Base-by-base conservation (phyloP, 2,329 filamentous ascomycete species). In the Zymoseptoria tritici region DNA sequence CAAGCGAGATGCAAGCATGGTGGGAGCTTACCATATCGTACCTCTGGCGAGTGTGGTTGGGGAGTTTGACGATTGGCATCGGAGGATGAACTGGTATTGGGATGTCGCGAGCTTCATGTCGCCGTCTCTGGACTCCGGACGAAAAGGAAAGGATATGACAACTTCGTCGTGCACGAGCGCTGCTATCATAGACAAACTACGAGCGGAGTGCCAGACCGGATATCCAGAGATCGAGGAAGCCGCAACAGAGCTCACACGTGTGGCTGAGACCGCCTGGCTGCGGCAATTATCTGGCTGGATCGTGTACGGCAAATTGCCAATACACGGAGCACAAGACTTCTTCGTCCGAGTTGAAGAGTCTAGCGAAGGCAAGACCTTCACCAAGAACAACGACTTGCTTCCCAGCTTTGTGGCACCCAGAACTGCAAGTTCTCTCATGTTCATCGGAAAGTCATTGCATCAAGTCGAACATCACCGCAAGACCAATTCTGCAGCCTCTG, bases 1-100 rank as follows among this genome's bases (percentile, higher is more conserved):
- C 55, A 83, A 81, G 52, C 84, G 85, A 68, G 91, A 97, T 77
- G 82, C 91, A 2, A 83, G 80, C 6, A 84, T 90, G 60, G 93
- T 97, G 1, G 93, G 93, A 50, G 93, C 90, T 0, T 96, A 97
- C 73, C 88, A 93, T 62, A 95, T 96, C 63, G 93, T 97, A 21
- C 93, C 94, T 2, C 76, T 99, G 67, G 95, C 94, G 55, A 87
- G 87, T 1, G 82, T 97, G 20, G 85, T 96, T 26, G 83, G 83
- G 4, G 88, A 94, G 70, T 97, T 97, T 69, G 85, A 88, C n/a
- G 87, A 84, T 51, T 97, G 93, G 93, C 88, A 83, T 53, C 83
- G 90, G 67, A 81, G 86, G 42, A 83, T 97, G 79, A 87, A 92
- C 68, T 97, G 93, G 91, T 80, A 97, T 20, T 90, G 88, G 85